Evolutionary conservation across 495 filamentous ascomycete species (phyloP).

Genomic region (Aspergillus taichungensis): DNA sequence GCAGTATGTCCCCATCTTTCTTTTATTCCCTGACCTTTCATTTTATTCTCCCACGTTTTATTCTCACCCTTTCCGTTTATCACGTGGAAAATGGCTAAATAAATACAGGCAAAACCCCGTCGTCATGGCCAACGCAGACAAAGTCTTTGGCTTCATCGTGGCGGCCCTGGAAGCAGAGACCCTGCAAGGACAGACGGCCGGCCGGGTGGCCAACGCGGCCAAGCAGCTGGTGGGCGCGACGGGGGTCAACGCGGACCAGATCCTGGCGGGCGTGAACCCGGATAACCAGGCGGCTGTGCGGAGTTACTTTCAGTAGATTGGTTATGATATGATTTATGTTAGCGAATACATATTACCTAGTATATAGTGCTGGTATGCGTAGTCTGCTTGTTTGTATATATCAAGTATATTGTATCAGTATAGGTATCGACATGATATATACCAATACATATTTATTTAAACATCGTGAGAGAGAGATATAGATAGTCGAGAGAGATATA

Average conservation of each 20-base stretch:
- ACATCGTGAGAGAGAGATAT: too few relatives aligned
- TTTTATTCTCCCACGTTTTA: background rate
- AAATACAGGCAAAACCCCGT: conserved; percentile 71
- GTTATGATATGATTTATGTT: background rate
- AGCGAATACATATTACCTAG: conserved; percentile 2
- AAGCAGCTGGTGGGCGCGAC: conserved; percentile 64
- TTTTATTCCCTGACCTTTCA: background rate
- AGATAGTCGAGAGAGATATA: too few relatives aligned
- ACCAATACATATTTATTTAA: too few relatives aligned
- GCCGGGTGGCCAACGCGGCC: conserved; percentile 60
- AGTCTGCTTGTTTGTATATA: background rate
- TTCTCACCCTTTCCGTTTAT: too few relatives aligned
- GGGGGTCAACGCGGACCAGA: conserved; percentile 57
- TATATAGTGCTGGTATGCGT: background rate
- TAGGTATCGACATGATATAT: too few relatives aligned
- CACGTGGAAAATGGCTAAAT: too few relatives aligned
- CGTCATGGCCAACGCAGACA: conserved; percentile 62
- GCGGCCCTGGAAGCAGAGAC: conserved; percentile 87
- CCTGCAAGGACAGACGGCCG: conserved; percentile 70
- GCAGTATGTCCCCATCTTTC: conserved; percentile 56
- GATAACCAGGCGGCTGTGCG: conserved; percentile 71
- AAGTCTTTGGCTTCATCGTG: conserved; percentile 73
- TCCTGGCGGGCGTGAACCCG: conserved; percentile 60
- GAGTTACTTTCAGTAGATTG: conserved; percentile 52
- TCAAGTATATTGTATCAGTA: background rate